Base-by-base conservation (phyloP, 257 asterid species). In the Cynanchum wilfordii region DNA sequence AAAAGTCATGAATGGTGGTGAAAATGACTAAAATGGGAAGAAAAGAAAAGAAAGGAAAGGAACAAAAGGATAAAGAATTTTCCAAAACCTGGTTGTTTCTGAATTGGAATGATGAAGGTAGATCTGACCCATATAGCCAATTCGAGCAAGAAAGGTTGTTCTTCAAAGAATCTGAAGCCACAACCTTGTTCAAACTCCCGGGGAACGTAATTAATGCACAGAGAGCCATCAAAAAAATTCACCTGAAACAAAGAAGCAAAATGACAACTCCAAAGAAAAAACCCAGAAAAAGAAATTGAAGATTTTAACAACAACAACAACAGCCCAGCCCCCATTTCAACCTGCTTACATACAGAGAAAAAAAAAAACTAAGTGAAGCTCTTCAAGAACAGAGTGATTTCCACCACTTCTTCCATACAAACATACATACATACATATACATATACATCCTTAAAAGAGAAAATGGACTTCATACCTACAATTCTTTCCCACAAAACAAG, bases 41-140 rank as follows among this genome's bases (percentile, higher is more conserved):
- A 33, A 33, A 30, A 30, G n/a, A n/a, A n/a, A n/a, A n/a, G n/a
- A n/a, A n/a, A n/a, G n/a, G n/a, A n/a, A n/a, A 30, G 33, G 2
- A 30, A 30, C 30, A 15, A 33, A 77, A 79, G 19, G 30, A 68
- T 5, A 42, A 38, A 74, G 20, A 70, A 51, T 44, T 29, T n/a
- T 25, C 40, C 65, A 25, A 15, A 15, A 92, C 98, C 98, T 89
- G 90, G 64, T 58, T 72, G 71, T 67, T 82, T 72, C 78, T 86
- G 82, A 71, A 71, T 56, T 67, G 84, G 72, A 71, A 67, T 57
- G 73, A 84, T 76, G 66, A 54, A 47, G 73, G 87, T 83, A 82
- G 87, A 89, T 85, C 91, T 70, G 81, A 68, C 50, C 88, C 94
- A 77, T 70, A 25, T 42, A 88, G 77, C 89, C 85, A 86, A 9